A percentile compares a stretch with the other conserved stretches of the same genome.
Conservation (phyloP, 305 asterid genomes). For the Euphrasia arctica region DNA sequence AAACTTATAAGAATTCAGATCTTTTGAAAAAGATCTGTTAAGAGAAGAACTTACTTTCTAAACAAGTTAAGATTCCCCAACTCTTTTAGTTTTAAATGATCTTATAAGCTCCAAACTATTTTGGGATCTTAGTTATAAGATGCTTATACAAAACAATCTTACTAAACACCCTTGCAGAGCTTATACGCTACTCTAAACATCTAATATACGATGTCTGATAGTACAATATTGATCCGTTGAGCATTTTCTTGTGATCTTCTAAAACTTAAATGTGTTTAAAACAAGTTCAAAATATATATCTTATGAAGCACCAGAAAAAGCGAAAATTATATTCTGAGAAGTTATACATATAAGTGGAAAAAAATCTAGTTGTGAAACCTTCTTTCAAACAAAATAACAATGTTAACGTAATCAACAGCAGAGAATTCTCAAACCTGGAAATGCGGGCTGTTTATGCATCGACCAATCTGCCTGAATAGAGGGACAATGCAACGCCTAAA, state of each 20-base stretch:
- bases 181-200: not conserved
- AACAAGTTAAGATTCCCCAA: too few relatives aligned
- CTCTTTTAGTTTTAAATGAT: too few relatives aligned
- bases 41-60: too few relatives aligned
- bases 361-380: not conserved
- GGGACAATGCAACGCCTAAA: slow-evolving; percentile 80
- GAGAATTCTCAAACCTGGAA: slow-evolving; percentile 60
- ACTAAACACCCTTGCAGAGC: too few relatives aligned
- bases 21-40: too few relatives aligned
- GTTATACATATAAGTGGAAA: slow-evolving; percentile 6
- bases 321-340: not conserved
- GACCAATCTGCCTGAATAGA: slow-evolving; percentile 64
- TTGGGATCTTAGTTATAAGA: too few relatives aligned
- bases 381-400: slow-evolving; percentile 6
- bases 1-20: too few relatives aligned
- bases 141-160: too few relatives aligned
- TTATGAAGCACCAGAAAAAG: slow-evolving; percentile 1
- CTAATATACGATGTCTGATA: not conserved
- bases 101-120: too few relatives aligned
- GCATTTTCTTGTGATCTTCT: not conserved
- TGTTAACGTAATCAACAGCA: slow-evolving; percentile 4
- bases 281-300: not conserved
- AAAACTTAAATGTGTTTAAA: not conserved
- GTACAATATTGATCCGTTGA: slow-evolving; percentile 4
- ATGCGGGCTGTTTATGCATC: slow-evolving; percentile 74